Conservation (phyloP, 352 stramenopile genomes). For the Pythium phragmiticola region DNA sequence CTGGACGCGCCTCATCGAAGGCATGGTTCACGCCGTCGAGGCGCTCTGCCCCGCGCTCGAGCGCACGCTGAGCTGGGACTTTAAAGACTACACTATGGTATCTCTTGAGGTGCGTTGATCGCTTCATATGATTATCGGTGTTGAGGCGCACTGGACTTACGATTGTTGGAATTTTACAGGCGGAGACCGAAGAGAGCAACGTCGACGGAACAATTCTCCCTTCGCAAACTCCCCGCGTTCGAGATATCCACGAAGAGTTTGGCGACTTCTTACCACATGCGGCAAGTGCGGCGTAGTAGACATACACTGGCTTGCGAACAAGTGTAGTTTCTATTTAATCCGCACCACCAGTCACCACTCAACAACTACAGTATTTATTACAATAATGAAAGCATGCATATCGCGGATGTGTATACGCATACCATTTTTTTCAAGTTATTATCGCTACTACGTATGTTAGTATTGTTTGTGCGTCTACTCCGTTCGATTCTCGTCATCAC, state of each 20-base stretch:
- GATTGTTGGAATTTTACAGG: conserved; percentile 4
- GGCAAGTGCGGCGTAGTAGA: conserved; percentile 16
- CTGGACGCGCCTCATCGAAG: conserved; percentile 18
- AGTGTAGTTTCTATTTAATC: no score
- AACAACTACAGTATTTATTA: conserved; percentile 8
- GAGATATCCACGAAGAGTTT: conserved; percentile 8
- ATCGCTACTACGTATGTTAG: no score
- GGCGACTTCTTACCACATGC: conserved; percentile 21
- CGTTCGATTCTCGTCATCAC: no score
- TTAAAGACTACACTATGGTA: conserved; percentile 4
- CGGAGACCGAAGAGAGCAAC: conserved; percentile 11
- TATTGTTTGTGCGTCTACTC: no score
- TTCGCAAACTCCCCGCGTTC: not conserved
- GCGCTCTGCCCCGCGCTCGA: conserved; percentile 21
- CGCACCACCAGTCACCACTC: no score
- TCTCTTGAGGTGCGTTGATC: conserved; percentile 9
- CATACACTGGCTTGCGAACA: no score
- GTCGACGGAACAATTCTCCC: not conserved
- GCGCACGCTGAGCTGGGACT: conserved; percentile 19
- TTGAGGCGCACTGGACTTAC: not conserved
- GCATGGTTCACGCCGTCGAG: conserved; percentile 19
- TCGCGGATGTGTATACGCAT: no score
- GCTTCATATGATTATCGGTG: not conserved
- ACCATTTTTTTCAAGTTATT: no score
- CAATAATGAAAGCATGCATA: no score